Evolutionary conservation across 305 asterid species (phyloP), one percentile per base, ranked within the genome.

Genomic region (Solanum hybrid): DNA sequence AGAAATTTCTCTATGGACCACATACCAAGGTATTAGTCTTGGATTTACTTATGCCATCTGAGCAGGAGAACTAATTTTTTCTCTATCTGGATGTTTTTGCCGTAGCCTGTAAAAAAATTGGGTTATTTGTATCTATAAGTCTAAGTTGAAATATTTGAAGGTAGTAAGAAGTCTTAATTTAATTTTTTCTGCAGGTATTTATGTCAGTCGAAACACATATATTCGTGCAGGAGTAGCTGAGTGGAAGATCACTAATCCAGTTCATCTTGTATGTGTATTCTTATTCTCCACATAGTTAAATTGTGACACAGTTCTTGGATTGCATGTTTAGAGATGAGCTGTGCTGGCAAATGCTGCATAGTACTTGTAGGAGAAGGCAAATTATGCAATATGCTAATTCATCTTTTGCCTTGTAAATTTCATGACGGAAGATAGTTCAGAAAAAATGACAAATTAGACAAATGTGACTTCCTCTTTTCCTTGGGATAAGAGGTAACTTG

Each of bases 121-220:
- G 42, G 12, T 20, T 60, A 56, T 51, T 51, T 84, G 31, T 10
- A 32, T 84, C 31, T 31, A 20, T 1, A 56, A 31, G 40, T 51
- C 87, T 46, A 10, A 51, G 16, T 20, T 84, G 29, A 84, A 51
- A 56, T 29, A 20, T 51, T 46, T 80, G 7, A 80, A 80, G 86
- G 24, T 37, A 22, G n/a, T 36, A 36, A 36, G 10, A 26, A 22
- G 27, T 75, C 40, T 79, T 78, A n/a, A 86, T 36, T 36, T 34
- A 20, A 5, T 78, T 71, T 37, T 79, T 88, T 60, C 90, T 85
- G 72, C 93, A 96, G 99, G 99, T 89, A 93, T 96, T 11, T 97
- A 97, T 89, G 98, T 97, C 76, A 97, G 99, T 88, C 94, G 99
- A 92, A 97, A 97, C 92, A 97, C 99, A 89, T 97, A 96, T 89